Conservation (phyloP, 169 alveolate species). For the Plasmodium cynomolgi region DNA sequence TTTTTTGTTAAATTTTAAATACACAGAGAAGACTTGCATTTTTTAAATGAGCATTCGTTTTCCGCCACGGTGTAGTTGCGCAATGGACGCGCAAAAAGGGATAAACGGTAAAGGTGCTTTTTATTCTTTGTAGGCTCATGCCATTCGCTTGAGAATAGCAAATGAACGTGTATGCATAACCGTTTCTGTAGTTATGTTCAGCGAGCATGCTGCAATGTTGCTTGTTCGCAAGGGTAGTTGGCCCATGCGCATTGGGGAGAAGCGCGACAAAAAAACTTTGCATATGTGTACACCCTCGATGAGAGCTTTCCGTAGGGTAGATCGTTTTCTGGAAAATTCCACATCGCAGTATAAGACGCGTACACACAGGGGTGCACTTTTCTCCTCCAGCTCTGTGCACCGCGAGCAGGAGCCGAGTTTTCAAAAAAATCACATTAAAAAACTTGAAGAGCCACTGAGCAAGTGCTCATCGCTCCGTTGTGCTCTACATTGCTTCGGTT, state of each 20-base stretch:
- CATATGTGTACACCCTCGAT: background rate
- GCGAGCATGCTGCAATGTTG: background rate
- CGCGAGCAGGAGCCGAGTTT: background rate
- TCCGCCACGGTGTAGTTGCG: background rate
- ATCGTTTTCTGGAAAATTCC: background rate
- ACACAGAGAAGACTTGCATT: constrained; percentile 33
- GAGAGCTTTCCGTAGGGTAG: background rate
- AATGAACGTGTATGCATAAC: background rate
- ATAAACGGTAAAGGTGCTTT: background rate
- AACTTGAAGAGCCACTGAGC: background rate
- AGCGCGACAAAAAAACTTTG: background rate
- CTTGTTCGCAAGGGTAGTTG: background rate
- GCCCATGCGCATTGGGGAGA: background rate
- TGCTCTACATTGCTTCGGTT: background rate
- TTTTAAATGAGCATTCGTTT: background rate
- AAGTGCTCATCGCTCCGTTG: background rate
- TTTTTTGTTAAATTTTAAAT: constrained; percentile 55
- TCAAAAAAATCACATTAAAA: background rate
- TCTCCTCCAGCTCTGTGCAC: background rate
- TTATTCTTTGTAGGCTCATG: background rate
- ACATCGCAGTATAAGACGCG: background rate
- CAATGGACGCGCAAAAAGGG: background rate
- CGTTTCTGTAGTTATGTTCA: background rate
- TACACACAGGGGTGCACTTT: background rate
- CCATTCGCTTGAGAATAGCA: background rate